A percentile compares a stretch with the other conserved stretches of the same genome.
These are phyloP conservation scores for Byssochlamys sp. DNA, from an alignment of 2,329 filamentous ascomycete species.

Conservation along the genomic window DNA sequence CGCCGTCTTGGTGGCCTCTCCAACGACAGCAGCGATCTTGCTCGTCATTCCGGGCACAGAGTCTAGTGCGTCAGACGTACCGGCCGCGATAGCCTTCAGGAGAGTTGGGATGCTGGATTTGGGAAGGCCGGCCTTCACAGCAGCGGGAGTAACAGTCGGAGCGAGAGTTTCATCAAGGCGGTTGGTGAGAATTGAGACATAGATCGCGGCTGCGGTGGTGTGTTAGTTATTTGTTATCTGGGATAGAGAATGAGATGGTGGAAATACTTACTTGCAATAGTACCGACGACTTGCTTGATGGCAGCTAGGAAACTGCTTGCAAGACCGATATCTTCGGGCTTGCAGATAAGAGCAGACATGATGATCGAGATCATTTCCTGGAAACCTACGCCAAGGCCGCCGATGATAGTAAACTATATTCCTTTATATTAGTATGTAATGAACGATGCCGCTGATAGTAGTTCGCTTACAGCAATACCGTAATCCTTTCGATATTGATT, in stretches of 20 bases:
- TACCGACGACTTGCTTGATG: slow-evolving; percentile 14
- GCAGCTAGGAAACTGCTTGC: slow-evolving; percentile 13
- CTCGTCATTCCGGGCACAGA: slow-evolving; percentile 27
- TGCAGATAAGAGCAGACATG: slow-evolving; percentile 9
- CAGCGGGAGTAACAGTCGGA: slow-evolving; percentile 22
- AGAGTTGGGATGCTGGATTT: slow-evolving; percentile 22
- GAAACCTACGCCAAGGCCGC: slow-evolving; percentile 16
- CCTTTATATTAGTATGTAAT: not conserved
- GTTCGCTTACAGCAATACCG: slow-evolving; percentile 10
- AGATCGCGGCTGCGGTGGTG: slow-evolving; percentile 11
- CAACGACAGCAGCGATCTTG: slow-evolving; percentile 25
- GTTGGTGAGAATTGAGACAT: slow-evolving; percentile 13
- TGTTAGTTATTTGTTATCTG: not conserved
- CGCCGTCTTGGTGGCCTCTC: slow-evolving; percentile 28
- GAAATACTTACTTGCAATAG: slow-evolving; percentile 8
- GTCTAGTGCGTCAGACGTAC: slow-evolving; percentile 16
- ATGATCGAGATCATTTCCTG: slow-evolving; percentile 15
- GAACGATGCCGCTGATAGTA: not conserved
- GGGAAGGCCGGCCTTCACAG: slow-evolving; percentile 28
- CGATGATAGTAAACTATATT: slow-evolving; percentile 10
- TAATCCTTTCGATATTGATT: slow-evolving; percentile 10
- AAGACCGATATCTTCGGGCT: slow-evolving; percentile 15
- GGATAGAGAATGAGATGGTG: not conserved
- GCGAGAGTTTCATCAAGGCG: slow-evolving; percentile 4
- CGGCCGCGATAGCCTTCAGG: slow-evolving; percentile 24